A percentile compares a stretch with the other conserved stretches of the same genome.
Evolutionary conservation across 2,329 filamentous ascomycete genomes (phyloP).

Genomic region (Alternaria sp.): DNA sequence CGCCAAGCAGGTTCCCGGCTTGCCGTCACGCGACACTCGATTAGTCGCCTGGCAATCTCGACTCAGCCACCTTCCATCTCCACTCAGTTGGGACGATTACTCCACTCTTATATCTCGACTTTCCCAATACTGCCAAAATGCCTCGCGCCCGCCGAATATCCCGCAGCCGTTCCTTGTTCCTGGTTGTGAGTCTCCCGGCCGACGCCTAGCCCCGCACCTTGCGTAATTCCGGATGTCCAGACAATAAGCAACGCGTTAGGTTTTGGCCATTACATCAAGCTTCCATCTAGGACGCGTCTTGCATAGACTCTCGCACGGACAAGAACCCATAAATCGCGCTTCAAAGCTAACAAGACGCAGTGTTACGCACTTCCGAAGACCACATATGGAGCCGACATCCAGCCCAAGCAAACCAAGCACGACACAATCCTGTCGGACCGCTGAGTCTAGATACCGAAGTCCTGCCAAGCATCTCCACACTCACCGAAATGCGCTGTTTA

Average conservation of each 20-base stretch:
- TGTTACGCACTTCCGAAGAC: neutral
- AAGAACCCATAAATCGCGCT: neutral
- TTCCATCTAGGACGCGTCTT: neutral
- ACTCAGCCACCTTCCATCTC: slow-evolving; percentile 19
- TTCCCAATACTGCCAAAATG: slow-evolving; percentile 17
- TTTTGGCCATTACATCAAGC: slow-evolving; percentile 3
- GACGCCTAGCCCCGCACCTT: slow-evolving; percentile 3
- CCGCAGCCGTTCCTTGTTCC: slow-evolving; percentile 2
- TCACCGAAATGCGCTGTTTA: slow-evolving; percentile 7
- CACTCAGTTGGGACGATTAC: slow-evolving; percentile 13
- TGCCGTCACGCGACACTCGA: slow-evolving; percentile 14
- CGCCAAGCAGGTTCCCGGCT: slow-evolving; percentile 10
- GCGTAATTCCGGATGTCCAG: neutral
- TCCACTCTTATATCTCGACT: slow-evolving; percentile 14
- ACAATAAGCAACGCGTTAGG: neutral
- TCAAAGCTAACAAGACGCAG: neutral
- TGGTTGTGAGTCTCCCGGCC: slow-evolving; percentile 3
- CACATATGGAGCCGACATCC: neutral
- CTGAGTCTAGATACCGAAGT: slow-evolving; percentile 12
- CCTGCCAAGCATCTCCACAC: slow-evolving; percentile 14
- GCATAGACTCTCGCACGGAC: neutral
- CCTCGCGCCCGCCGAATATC: slow-evolving; percentile 10
- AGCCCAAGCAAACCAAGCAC: slow-evolving; percentile 1
- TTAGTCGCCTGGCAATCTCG: slow-evolving; percentile 15
- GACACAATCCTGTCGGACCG: slow-evolving; percentile 3